phyloP scores from a whole-genome alignment of 257 asterid species.

The Salvia splendens region DNA sequence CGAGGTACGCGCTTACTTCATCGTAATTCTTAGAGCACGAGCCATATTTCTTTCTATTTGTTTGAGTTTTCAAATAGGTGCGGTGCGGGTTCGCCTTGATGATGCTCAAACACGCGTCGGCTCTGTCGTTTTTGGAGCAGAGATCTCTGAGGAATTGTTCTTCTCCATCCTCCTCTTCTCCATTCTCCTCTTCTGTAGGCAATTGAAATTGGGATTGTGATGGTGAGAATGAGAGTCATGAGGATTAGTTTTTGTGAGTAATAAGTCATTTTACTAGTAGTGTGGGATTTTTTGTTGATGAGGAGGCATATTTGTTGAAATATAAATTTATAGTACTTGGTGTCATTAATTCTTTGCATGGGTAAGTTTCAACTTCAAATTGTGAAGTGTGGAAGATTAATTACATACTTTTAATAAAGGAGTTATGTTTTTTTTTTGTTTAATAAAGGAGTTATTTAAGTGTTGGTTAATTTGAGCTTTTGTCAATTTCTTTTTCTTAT shows the following conservation, averaged over 20 bases:
- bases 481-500: too few relatives aligned
- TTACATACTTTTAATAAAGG: too few relatives aligned
- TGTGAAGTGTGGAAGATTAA: too few relatives aligned
- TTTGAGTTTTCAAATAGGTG: slow-evolving; percentile 11
- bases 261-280: not conserved
- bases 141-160: slow-evolving; percentile 19
- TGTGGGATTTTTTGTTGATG: too few relatives aligned
- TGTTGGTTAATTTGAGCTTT: too few relatives aligned
- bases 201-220: slow-evolving; percentile 13
- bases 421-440: not conserved
- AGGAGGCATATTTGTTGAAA: not conserved
- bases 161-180: not conserved
- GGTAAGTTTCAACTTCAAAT: not conserved
- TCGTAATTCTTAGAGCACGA: not conserved
- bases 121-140: slow-evolving; percentile 3
- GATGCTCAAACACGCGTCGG: slow-evolving; percentile 25
- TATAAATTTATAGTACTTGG: not conserved
- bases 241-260: not conserved
- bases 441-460: not conserved
- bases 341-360: not conserved
- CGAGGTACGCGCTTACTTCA: not conserved
- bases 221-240: slow-evolving; percentile 4
- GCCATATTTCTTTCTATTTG: not conserved
- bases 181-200: not conserved
- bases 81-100: not conserved